Percentiles rank a stretch among this genome's conserved stretches.
These are phyloP conservation scores for Quercus dentata DNA, from an alignment of 306 rosid genomes.

Conservation along the genomic window DNA sequence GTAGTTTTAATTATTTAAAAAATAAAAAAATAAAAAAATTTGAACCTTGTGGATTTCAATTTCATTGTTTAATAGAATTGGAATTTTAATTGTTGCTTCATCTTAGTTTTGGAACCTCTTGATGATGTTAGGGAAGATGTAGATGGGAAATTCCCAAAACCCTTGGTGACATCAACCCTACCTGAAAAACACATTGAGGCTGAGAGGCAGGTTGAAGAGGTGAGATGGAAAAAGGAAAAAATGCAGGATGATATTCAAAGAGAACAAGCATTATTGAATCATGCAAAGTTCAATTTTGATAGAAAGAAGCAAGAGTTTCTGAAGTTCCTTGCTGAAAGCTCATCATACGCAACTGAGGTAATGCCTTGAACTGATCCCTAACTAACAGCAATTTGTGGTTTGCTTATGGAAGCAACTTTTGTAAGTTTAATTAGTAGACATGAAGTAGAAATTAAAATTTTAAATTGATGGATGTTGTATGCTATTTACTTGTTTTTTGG, in stretches of 20 bases:
- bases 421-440: neutral
- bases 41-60: neutral
- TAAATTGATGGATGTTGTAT: neutral
- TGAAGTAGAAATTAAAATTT: neutral
- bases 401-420: neutral
- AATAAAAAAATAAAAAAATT: too few species aligned
- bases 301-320: constrained; percentile 69
- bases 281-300: constrained; percentile 50
- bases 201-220: constrained; percentile 57
- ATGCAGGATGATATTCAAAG: constrained; percentile 58
- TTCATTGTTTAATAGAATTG: neutral
- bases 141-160: constrained; percentile 64
- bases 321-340: constrained; percentile 61
- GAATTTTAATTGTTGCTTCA: neutral
- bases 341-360: constrained; percentile 79
- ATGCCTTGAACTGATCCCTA: neutral
- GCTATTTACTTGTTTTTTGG: neutral
- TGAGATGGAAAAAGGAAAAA: constrained; percentile 57
- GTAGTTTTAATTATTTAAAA: neutral
- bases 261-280: constrained; percentile 53
- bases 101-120: constrained; percentile 12
- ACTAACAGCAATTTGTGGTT: neutral
- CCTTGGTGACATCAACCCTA: constrained; percentile 29
- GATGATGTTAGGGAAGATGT: constrained; percentile 65
- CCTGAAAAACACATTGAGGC: constrained; percentile 37